These are phyloP conservation scores for Amphirosellinia nigrospora DNA, from an alignment of 495 filamentous ascomycete genomes.

Conservation along the genomic window DNA sequence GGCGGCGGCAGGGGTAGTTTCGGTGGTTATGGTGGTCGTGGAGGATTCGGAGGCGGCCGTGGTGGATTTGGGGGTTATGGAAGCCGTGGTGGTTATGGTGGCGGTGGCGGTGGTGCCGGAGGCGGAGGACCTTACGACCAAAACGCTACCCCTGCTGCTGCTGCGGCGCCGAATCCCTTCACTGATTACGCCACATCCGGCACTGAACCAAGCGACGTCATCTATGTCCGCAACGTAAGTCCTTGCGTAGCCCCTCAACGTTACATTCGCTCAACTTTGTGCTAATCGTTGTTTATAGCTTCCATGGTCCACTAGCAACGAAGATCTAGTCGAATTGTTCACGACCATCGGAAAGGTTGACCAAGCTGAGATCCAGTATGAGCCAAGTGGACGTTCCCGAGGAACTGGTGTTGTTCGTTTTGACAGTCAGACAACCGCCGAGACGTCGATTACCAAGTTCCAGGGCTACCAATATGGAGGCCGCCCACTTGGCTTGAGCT, in stretches of 20 bases:
- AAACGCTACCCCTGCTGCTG: constrained; percentile 28
- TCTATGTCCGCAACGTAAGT: constrained; percentile 97
- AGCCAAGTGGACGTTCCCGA: constrained; percentile 91
- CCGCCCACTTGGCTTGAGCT: constrained; percentile 88
- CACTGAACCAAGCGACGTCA: constrained; percentile 79
- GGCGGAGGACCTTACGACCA: constrained; percentile 53
- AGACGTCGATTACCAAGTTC: constrained; percentile 96
- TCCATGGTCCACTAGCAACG: constrained; percentile 98
- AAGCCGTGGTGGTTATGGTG: constrained; percentile 37
- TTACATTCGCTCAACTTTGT: background rate
- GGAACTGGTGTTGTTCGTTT: constrained; percentile 96
- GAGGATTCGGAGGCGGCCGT: constrained; percentile 53
- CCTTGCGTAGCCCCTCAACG: background rate
- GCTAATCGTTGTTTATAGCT: constrained; percentile 63
- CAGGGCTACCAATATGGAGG: constrained; percentile 97
- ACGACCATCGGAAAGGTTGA: constrained; percentile 98
- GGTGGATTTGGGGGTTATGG: constrained; percentile 53
- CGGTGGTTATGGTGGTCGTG: constrained; percentile 57
- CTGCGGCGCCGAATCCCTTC: constrained; percentile 84
- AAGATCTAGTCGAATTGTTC: constrained; percentile 94
- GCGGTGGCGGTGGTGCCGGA: constrained; percentile 50
- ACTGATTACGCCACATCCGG: constrained; percentile 92
- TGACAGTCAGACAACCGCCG: constrained; percentile 79
- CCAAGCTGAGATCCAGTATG: constrained; percentile 97
- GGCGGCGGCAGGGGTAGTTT: constrained; percentile 65